phyloP scores from a whole-genome alignment of 345 rosid genomes.

The Populus davidiana region DNA sequence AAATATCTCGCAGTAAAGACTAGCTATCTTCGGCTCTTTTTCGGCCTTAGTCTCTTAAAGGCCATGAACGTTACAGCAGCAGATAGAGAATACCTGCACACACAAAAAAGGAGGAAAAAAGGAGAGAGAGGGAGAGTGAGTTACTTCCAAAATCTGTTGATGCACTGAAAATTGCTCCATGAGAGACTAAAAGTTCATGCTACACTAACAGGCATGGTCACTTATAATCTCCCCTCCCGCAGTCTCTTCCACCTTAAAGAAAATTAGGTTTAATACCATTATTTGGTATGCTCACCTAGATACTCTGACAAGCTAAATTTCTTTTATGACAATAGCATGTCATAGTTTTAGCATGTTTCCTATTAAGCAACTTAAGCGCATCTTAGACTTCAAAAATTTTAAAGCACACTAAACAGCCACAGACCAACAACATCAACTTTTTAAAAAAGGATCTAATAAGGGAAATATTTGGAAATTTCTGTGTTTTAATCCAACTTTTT shows the following conservation, averaged over 20 bases:
- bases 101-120: not conserved
- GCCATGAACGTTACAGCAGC: slow-evolving; percentile 97
- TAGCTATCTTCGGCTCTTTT: slow-evolving; percentile 44
- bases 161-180: not conserved
- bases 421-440: no score
- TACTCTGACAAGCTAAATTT: no score
- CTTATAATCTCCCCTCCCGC: not conserved
- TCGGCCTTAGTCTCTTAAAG: slow-evolving; percentile 63
- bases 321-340: not conserved
- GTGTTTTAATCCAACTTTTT: no score
- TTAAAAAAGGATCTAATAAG: no score
- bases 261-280: not conserved
- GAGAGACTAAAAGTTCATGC: not conserved
- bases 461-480: no score
- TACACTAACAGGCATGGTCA: not conserved
- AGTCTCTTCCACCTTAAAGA: not conserved
- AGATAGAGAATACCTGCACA: slow-evolving; percentile 79
- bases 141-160: not conserved
- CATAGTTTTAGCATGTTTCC: not conserved
- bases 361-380: not conserved
- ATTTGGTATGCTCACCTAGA: not conserved
- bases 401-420: not conserved
- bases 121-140: no score
- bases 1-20: not conserved
- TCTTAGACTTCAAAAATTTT: not conserved